These are phyloP conservation scores for Naegleria fowleri DNA, from an alignment of 208 protist genomes.

Conservation along the genomic window DNA sequence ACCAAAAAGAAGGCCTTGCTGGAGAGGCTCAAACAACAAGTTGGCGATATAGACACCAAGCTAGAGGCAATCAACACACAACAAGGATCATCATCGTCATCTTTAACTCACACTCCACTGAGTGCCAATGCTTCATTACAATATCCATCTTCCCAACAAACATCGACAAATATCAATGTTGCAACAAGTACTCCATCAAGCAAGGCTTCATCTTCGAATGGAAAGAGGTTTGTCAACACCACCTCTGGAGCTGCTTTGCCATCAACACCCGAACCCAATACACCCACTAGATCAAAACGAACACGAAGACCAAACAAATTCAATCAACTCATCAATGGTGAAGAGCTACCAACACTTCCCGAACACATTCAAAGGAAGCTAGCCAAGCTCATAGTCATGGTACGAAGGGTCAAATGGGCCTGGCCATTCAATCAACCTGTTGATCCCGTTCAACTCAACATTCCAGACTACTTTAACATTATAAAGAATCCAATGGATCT, in stretches of 20 bases:
- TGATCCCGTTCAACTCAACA: conserved; percentile 49
- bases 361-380: not conserved
- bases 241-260: not conserved
- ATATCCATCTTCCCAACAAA: not conserved
- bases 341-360: not conserved
- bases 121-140: not conserved
- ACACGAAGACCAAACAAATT: not conserved
- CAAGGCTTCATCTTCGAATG: not conserved
- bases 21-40: not conserved
- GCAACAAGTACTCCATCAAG: not conserved
- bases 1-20: not conserved
- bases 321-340: not conserved
- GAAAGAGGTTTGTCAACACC: not conserved
- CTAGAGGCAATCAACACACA: not conserved
- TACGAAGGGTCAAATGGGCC: conserved; percentile 7
- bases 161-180: not conserved
- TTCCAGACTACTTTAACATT: conserved; percentile 60
- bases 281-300: not conserved
- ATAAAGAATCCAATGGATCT: conserved; percentile 70
- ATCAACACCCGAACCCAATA: not conserved
- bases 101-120: no score
- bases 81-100: no score
- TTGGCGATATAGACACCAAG: not conserved
- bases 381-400: not conserved
- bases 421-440: conserved; percentile 53